Conservation (phyloP, 257 asterid species). For the Ilex aquifolium region DNA sequence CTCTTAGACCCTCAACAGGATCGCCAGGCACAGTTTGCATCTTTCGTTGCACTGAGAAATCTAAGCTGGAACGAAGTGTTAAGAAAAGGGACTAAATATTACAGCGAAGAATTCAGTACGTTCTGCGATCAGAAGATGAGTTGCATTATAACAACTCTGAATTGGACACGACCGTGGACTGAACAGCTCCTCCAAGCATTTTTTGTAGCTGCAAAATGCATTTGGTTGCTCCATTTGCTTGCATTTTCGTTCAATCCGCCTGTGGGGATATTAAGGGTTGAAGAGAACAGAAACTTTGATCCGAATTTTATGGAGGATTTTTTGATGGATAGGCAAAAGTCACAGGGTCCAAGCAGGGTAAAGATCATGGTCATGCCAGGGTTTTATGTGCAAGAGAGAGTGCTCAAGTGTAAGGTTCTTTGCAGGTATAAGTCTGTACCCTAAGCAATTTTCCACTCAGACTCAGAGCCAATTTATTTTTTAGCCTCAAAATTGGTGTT, state of each 20-base stretch:
- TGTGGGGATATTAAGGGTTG: constrained; percentile 54
- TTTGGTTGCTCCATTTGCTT: constrained; percentile 91
- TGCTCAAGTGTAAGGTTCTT: constrained; percentile 74
- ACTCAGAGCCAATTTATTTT: too few species aligned
- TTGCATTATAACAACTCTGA: constrained; percentile 42
- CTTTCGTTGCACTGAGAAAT: constrained; percentile 66
- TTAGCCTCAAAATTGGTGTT: too few species aligned
- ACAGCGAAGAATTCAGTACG: constrained; percentile 84
- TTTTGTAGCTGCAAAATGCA: constrained; percentile 84
- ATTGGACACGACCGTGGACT: constrained; percentile 89
- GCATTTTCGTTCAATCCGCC: constrained; percentile 70
- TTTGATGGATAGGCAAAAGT: constrained; percentile 45
- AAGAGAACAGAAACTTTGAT: constrained; percentile 54
- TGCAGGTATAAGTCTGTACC: constrained; percentile 61
- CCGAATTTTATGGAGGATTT: constrained; percentile 73
- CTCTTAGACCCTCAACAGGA: constrained; percentile 60
- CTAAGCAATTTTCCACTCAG: constrained; percentile 1
- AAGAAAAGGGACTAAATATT: constrained; percentile 79
- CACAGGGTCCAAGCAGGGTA: constrained; percentile 49
- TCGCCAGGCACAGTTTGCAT: constrained; percentile 55
- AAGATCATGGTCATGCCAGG: constrained; percentile 94
- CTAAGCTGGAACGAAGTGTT: constrained; percentile 88
- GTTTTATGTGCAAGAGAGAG: constrained; percentile 72
- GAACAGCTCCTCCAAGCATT: constrained; percentile 90
- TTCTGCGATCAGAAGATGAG: constrained; percentile 95